Conservation (phyloP, 345 rosid genomes). For the Syzygium oleosum region DNA sequence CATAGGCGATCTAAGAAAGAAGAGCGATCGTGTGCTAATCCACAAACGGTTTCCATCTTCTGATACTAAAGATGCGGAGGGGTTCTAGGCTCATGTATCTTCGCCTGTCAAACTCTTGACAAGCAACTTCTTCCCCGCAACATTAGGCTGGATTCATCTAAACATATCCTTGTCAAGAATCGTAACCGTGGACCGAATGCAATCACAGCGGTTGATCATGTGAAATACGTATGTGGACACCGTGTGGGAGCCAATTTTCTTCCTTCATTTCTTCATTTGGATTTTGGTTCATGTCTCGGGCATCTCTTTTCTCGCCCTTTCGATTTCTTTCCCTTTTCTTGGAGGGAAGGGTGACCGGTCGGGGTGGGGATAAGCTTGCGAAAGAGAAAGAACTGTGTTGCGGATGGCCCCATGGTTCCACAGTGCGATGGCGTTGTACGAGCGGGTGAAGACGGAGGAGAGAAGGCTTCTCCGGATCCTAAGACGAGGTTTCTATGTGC, state of each 20-base stretch:
- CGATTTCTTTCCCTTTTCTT: not conserved
- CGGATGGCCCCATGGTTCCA: not conserved
- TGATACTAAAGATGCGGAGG: no score
- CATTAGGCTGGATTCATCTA: not conserved
- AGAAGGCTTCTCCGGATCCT: not conserved
- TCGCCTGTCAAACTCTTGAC: no score
- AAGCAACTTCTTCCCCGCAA: not conserved
- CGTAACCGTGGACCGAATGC: not conserved
- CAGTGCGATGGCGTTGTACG: not conserved
- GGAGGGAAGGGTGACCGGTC: not conserved
- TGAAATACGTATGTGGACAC: not conserved
- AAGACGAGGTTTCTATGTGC: not conserved
- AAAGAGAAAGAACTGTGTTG: not conserved
- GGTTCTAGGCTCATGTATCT: no score
- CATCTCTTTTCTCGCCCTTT: not conserved
- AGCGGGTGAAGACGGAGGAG: conserved; percentile 2
- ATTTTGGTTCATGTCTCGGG: not conserved
- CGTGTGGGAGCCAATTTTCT: not conserved
- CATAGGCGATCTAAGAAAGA: not conserved
- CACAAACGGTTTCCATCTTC: not conserved
- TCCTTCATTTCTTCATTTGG: not conserved
- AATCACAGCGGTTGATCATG: not conserved
- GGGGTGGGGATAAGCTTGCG: no score
- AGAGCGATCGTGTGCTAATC: not conserved
- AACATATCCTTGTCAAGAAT: not conserved